Base-by-base conservation (phyloP, 2,329 filamentous ascomycete genomes). In the Cladophialophora yegresii region DNA sequence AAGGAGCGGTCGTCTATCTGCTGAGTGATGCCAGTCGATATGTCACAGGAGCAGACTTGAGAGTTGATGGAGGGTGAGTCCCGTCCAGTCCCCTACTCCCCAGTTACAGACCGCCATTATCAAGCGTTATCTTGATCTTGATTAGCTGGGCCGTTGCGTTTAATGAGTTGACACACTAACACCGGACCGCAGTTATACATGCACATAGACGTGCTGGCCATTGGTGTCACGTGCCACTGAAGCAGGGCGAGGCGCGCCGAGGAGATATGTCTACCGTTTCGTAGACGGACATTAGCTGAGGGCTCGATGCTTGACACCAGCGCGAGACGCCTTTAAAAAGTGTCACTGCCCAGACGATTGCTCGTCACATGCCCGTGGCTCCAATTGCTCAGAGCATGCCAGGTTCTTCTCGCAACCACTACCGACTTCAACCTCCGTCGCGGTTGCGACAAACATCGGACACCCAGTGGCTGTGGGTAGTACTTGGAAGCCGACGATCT, bases 61-160 rank as follows among this genome's bases (percentile, higher is more conserved):
- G 91, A 30, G 91, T 96, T 43, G 92, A 96, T 71, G 92, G 92
- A 65, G 91, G 91, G n/a, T 96, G 93, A 79, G 92, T 90, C n/a
- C 80, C 91, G 67, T 92, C 5, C 28, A 10, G 8, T 33, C 32
- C 3, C 20, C 40, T 22, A 13, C 28, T 20, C 28, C 54, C 30
- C 20, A 23, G 26, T 40, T 30, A 22, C 16, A n/a, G 36, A n/a
- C 40, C 23, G 49, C 50, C 33, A 22, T 40, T n/a, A 40, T 28
- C 40, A 53, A 51, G 5, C 16, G 30, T 8, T 43, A n/a, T 23
- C 36, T 40, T 50, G 57, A n/a, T 23, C 36, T 40, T 50, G 57
- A 13, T 26, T 32, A 28, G 26, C 26, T 28, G 26, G 26, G 45
- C 16, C 20, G 26, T 23, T 20, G 51, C 26, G 6, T 50, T 50